Conservation (phyloP, 2,329 filamentous ascomycete genomes). For the Geosmithia flava region DNA sequence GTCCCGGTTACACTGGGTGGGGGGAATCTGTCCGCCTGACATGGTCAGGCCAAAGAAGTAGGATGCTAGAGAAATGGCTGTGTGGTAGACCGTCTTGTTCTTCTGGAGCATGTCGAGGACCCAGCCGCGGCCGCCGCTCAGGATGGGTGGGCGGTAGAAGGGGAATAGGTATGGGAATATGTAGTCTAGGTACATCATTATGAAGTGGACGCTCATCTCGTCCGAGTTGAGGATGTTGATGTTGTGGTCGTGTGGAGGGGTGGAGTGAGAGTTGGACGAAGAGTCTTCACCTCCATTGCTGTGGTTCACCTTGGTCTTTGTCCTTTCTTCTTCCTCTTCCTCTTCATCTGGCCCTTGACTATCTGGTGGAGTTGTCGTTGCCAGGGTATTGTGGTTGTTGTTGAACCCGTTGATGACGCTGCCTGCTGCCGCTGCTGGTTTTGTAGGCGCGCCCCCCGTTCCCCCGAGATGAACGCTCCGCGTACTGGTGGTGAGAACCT, state of each 20-base stretch:
- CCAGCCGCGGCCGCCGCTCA: conserved; percentile 48
- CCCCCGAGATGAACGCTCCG: no score
- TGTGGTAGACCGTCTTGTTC: conserved; percentile 46
- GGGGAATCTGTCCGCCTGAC: conserved; percentile 5
- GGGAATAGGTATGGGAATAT: conserved; percentile 52
- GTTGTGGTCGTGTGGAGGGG: conserved; percentile 4
- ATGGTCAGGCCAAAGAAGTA: conserved; percentile 42
- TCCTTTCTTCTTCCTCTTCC: no score
- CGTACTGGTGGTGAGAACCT: conserved; percentile 24
- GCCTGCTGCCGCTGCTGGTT: background rate
- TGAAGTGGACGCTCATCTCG: conserved; percentile 18
- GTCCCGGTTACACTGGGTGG: conserved; percentile 11
- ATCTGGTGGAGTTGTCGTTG: background rate
- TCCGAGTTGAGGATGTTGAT: conserved; percentile 9
- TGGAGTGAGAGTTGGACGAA: no score
- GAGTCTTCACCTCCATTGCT: conserved; percentile 15
- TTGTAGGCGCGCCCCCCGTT: background rate
- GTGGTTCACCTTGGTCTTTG: no score
- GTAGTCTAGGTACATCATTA: conserved; percentile 50
- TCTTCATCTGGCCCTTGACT: no score
- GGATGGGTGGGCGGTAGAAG: conserved; percentile 43
- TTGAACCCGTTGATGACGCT: background rate
- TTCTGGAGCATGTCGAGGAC: conserved; percentile 42
- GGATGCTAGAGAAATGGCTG: conserved; percentile 39
- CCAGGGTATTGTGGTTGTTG: background rate